These are phyloP conservation scores for Penicillium sp. DNA, from an alignment of 2,329 filamentous ascomycete species.

Conservation along the genomic window DNA sequence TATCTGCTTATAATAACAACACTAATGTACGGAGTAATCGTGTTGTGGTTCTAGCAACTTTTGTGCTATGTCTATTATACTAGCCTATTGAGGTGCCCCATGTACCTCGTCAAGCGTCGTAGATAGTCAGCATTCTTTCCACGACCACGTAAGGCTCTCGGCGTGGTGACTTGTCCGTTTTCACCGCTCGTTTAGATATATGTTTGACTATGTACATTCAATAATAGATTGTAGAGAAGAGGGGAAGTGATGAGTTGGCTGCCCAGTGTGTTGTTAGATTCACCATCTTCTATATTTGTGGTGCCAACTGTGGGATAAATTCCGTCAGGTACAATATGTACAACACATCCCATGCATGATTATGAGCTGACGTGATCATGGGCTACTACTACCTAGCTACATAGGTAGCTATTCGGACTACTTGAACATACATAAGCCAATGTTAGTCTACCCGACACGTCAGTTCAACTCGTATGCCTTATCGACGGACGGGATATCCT, in stretches of 20 bases:
- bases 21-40: neutral
- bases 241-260: slow-evolving; percentile 3
- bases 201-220: neutral
- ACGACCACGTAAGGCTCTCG: neutral
- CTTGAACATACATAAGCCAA: neutral
- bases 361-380: neutral
- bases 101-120: neutral
- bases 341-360: slow-evolving; percentile 6
- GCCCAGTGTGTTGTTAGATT: neutral
- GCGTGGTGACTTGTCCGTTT: slow-evolving; percentile 4
- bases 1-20: neutral
- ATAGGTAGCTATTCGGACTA: neutral
- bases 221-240: neutral
- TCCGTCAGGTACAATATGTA: slow-evolving; percentile 8
- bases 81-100: neutral
- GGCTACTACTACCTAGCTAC: slow-evolving; percentile 1
- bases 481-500: neutral
- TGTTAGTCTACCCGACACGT: slow-evolving; percentile 4
- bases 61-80: neutral
- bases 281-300: neutral
- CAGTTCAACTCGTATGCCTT: neutral
- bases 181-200: slow-evolving; percentile 8
- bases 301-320: neutral
- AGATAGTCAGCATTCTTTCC: neutral
- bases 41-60: neutral